phyloP scores from a whole-genome alignment of 371 early-diverging fungal genomes.

The Blyttiomyces sp. region DNA sequence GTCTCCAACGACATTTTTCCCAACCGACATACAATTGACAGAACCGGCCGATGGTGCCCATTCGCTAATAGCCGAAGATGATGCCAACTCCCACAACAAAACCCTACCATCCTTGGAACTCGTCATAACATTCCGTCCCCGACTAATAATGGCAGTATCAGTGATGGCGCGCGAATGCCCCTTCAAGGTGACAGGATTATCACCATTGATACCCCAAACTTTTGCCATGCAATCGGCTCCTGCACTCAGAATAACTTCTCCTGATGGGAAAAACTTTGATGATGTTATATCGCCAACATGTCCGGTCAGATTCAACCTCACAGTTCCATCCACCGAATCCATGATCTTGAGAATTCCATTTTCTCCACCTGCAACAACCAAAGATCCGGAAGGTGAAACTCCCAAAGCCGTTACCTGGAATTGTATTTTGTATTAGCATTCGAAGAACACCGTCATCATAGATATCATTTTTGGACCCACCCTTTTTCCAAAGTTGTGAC shows the following conservation, averaged over 20 bases:
- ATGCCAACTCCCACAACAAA: constrained; percentile 19
- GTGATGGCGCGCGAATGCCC: constrained; percentile 18
- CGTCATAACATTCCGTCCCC: constrained; percentile 19
- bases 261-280: constrained; percentile 19
- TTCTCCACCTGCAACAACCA: constrained; percentile 16
- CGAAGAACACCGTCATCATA: too few relatives aligned
- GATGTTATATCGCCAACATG: constrained; percentile 18
- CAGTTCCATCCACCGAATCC: not conserved
- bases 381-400: constrained; percentile 11
- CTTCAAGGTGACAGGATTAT: constrained; percentile 2
- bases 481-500: too few relatives aligned
- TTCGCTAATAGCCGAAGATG: constrained; percentile 2
- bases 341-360: constrained; percentile 3
- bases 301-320: constrained; percentile 1
- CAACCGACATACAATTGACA: not conserved
- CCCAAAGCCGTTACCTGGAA: not conserved
- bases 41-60: not conserved
- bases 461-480: too few relatives aligned
- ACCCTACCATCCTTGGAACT: constrained; percentile 10
- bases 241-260: constrained; percentile 15
- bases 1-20: not conserved
- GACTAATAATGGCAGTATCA: constrained; percentile 12
- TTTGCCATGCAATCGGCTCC: constrained; percentile 6
- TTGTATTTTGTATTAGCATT: too few relatives aligned
- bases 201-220: constrained; percentile 11